Conservation (phyloP, 2,329 filamentous ascomycete species). For the Fusarium sp. region DNA sequence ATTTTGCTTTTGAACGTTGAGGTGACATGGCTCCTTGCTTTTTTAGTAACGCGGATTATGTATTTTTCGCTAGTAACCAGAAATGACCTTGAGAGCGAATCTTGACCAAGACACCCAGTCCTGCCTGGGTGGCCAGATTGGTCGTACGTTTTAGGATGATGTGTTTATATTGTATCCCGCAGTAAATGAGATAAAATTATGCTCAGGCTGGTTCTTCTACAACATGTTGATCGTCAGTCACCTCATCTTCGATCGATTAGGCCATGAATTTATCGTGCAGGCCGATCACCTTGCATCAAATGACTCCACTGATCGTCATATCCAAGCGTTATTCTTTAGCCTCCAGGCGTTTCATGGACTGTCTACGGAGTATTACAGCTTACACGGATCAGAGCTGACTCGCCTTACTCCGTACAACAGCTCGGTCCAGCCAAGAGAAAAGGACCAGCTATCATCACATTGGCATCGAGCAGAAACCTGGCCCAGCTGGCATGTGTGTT, state of each 20-base stretch:
- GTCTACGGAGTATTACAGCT: background rate
- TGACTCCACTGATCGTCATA: conserved; percentile 23
- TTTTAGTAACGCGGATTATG: background rate
- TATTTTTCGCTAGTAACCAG: background rate
- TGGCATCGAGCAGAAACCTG: background rate
- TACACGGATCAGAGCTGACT: conserved; percentile 10
- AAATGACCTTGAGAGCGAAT: background rate
- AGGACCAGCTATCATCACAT: background rate
- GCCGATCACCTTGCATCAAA: conserved; percentile 1
- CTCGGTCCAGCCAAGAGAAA: background rate
- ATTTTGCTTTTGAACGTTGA: conserved; percentile 16
- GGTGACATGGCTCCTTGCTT: conserved; percentile 15
- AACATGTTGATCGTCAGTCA: conserved; percentile 17
- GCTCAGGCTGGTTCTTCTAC: background rate
- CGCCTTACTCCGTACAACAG: conserved; percentile 7
- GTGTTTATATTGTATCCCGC: background rate
- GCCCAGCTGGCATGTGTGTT: background rate
- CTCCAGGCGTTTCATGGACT: conserved; percentile 6
- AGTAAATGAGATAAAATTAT: background rate
- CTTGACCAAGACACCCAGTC: background rate
- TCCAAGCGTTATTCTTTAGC: background rate
- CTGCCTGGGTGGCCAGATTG: background rate
- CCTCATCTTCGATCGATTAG: conserved; percentile 29
- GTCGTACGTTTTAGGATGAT: conserved; percentile 18
- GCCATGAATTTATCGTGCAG: conserved; percentile 8